Conservation (phyloP, 225 moss, liverwort and hornwort genomes). For the Lunularia cruciata region DNA sequence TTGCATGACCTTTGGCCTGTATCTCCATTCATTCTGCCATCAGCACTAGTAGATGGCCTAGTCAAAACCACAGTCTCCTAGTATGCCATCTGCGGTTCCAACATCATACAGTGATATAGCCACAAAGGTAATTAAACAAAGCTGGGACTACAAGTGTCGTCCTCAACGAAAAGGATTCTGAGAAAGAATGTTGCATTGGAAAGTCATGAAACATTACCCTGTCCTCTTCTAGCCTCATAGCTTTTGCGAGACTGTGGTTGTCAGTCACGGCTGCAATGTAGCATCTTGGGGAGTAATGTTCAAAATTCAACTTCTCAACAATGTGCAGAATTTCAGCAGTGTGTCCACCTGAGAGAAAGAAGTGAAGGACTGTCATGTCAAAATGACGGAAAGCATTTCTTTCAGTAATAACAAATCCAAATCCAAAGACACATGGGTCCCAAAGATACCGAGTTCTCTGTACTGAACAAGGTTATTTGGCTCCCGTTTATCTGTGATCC, state of each 20-base stretch:
- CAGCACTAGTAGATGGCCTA: conserved; percentile 48
- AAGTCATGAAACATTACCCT: background rate
- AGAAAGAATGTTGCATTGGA: background rate
- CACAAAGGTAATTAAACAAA: background rate
- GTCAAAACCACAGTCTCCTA: conserved; percentile 11
- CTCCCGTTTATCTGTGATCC: too few relatives aligned
- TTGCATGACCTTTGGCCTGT: conserved; percentile 46
- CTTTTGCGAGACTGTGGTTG: conserved; percentile 47
- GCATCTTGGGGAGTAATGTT: conserved; percentile 43
- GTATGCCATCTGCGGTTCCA: background rate
- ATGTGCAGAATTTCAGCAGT: conserved; percentile 53
- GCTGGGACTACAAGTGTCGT: background rate
- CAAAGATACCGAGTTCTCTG: conserved; percentile 13
- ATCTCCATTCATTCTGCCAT: conserved; percentile 70
- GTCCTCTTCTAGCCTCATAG: conserved; percentile 37
- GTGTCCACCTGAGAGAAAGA: conserved; percentile 55
- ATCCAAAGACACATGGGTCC: background rate
- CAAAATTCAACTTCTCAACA: conserved; percentile 34
- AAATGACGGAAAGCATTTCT: background rate
- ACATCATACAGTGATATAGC: background rate
- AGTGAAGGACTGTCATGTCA: too few relatives aligned
- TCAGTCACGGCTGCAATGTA: conserved; percentile 53
- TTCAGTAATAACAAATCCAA: background rate
- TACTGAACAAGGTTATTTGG: background rate
- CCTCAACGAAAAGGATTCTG: background rate